A percentile compares a stretch with the other conserved stretches of the same genome.
Conservation (phyloP, 768 basidiomycete genomes). For the Leccinum sublutescens region DNA sequence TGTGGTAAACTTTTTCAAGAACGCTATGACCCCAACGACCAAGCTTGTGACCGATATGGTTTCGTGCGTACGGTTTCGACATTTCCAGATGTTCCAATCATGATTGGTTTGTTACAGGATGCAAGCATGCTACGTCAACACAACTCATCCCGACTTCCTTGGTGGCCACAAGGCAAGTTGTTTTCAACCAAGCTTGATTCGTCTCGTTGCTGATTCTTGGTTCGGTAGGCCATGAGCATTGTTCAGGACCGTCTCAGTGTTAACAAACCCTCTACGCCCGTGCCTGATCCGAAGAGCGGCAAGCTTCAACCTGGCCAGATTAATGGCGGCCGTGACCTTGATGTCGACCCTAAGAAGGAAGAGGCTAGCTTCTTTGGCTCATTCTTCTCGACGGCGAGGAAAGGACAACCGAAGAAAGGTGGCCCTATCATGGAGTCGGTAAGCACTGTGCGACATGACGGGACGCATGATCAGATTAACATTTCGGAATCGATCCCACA, state of each 20-base stretch:
- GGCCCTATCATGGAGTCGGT: slow-evolving; percentile 58
- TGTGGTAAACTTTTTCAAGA: slow-evolving; percentile 97
- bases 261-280: slow-evolving; percentile 62
- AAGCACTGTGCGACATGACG: slow-evolving; percentile 13
- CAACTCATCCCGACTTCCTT: slow-evolving; percentile 98
- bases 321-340: slow-evolving; percentile 95
- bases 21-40: slow-evolving; percentile 88
- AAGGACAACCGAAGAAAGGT: slow-evolving; percentile 65
- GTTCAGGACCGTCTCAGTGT: slow-evolving; percentile 81
- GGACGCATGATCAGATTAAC: slow-evolving; percentile 15
- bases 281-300: slow-evolving; percentile 65
- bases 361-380: slow-evolving; percentile 92
- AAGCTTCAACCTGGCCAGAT: slow-evolving; percentile 60
- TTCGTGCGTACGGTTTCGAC: slow-evolving; percentile 50
- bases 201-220: slow-evolving; percentile 1
- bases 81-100: not conserved
- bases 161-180: slow-evolving; percentile 79
- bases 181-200: not conserved
- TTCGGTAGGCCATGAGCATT: slow-evolving; percentile 75
- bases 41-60: slow-evolving; percentile 95
- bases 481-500: slow-evolving; percentile 27
- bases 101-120: slow-evolving; percentile 50
- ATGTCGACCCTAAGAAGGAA: slow-evolving; percentile 86
- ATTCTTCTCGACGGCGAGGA: slow-evolving; percentile 78
- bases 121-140: slow-evolving; percentile 99